Percentiles rank a stretch among this genome's conserved stretches.
phyloP scores from a whole-genome alignment of 805 yeast species.

The Cyberlindnera americana region DNA sequence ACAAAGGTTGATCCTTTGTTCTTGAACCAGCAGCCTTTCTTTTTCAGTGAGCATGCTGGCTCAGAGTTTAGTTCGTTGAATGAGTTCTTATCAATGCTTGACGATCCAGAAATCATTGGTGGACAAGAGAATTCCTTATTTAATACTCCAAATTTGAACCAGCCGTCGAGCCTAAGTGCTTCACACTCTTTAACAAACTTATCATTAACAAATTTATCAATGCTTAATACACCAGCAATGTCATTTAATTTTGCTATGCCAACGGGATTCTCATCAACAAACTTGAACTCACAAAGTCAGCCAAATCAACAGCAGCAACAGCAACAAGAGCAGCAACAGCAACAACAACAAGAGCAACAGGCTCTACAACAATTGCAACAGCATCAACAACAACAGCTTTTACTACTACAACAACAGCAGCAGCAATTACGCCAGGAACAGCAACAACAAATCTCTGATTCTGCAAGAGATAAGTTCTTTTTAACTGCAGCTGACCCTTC shows the following conservation, averaged over 20 bases:
- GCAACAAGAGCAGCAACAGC: constrained; percentile 10
- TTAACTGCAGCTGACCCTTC: constrained; percentile 97
- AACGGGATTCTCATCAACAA: constrained; percentile 8
- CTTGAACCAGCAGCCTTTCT: constrained; percentile 62
- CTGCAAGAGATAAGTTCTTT: constrained; percentile 90
- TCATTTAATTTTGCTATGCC: constrained; percentile 13
- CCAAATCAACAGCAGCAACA: constrained; percentile 14
- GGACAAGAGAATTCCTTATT: constrained; percentile 27
- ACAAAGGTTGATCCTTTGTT: constrained; percentile 18
- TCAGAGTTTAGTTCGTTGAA: constrained; percentile 87
- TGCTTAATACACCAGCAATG: constrained; percentile 24
- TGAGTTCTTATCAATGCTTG: constrained; percentile 86
- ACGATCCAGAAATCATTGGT: constrained; percentile 70
- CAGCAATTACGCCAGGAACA: constrained; percentile 14
- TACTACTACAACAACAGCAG: constrained; percentile 11
- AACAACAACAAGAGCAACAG: constrained; percentile 5
- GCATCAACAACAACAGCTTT: constrained; percentile 10
- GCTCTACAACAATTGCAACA: constrained; percentile 6
- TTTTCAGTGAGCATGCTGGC: constrained; percentile 88
- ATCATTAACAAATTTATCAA: constrained; percentile 22
- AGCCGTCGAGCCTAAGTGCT: constrained; percentile 10
- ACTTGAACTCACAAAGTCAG: constrained; percentile 9
- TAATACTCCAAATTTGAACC: constrained; percentile 7
- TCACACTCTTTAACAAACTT: constrained; percentile 29
- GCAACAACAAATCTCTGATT: constrained; percentile 40